Base-by-base conservation (phyloP, 305 asterid genomes). In the Petunia hybrid region DNA sequence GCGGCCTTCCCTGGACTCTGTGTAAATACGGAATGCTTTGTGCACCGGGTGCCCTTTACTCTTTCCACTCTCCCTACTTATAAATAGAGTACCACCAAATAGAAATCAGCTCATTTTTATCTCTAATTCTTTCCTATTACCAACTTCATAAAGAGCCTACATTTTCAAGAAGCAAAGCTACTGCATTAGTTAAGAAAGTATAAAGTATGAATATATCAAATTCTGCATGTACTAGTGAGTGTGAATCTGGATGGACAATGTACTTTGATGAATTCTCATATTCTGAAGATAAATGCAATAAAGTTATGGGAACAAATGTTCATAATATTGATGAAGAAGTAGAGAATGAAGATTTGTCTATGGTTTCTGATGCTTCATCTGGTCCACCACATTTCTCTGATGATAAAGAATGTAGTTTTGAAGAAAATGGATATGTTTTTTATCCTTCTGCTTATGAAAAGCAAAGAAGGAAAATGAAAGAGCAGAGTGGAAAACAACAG, bases 231-330 rank as follows among this genome's bases (percentile, higher is more conserved):
- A 89, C 90, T 73, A 92, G 94, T 71, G 97, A 94, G 0, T 90
- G 97, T 82, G 98, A 93, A 84, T 95, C 99, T 0, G 99, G 99
- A 2, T 95, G 99, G 99, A 95, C 99, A 31, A 89, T 31, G 83
- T 95, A 95, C 74, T 89, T 95, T 65, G 94, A 95, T 86, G 95
- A 94, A 35, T 80, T 77, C 60, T 90, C 97, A 5, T 82, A 90
- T 40, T 90, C 90, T 14, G 81, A 85, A 6, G 83, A 83, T 87
- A 86, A 84, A 35, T 71, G 76, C 86, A 78, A 77, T 80, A 78
- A 40, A 81, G 84, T 41, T 75, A 38, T 40, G 13, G 80, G n/a
- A 48, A 74, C 36, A 53, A 74, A 42, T 73, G 7, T 51, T 12
- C 38, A 51, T 51, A 63, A 60, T 16, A 16, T 22, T 2, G 13